These are phyloP conservation scores for Areca catechu DNA, from an alignment of 176 grass and related monocot genomes.

Conservation along the genomic window DNA sequence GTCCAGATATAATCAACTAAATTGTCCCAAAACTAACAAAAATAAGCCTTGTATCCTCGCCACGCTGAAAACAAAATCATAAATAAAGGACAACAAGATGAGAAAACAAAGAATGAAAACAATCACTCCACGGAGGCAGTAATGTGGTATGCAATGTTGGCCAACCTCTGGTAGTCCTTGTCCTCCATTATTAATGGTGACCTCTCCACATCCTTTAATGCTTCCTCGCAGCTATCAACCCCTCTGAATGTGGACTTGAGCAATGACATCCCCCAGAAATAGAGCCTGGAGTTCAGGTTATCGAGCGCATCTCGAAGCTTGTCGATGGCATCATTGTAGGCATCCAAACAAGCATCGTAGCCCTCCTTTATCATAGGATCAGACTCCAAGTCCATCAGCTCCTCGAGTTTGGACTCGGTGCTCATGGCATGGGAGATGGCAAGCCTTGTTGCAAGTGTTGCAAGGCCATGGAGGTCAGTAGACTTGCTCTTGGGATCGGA, in stretches of 20 bases:
- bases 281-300: conserved; percentile 19
- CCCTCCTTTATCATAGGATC: conserved; percentile 19
- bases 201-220: conserved; percentile 37
- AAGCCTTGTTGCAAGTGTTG: conserved; percentile 24
- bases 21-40: no score
- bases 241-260: conserved; percentile 44
- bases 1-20: no score
- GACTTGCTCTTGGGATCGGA: background rate
- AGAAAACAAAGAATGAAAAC: no score
- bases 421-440: conserved; percentile 28
- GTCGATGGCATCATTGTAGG: conserved; percentile 46
- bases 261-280: conserved; percentile 26
- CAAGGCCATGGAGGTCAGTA: conserved; percentile 21
- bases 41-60: no score
- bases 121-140: conserved; percentile 1
- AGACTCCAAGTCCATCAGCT: conserved; percentile 23
- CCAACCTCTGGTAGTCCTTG: conserved; percentile 43
- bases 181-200: conserved; percentile 33
- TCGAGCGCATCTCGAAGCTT: conserved; percentile 31
- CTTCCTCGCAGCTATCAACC: conserved; percentile 50
- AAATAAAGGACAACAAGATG: no score
- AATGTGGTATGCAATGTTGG: conserved; percentile 40
- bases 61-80: no score
- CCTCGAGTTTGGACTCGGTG: conserved; percentile 29
- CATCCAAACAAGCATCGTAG: conserved; percentile 39